Base-by-base conservation (phyloP, 73 alveolate genomes). In the Paramecium caudatum region DNA sequence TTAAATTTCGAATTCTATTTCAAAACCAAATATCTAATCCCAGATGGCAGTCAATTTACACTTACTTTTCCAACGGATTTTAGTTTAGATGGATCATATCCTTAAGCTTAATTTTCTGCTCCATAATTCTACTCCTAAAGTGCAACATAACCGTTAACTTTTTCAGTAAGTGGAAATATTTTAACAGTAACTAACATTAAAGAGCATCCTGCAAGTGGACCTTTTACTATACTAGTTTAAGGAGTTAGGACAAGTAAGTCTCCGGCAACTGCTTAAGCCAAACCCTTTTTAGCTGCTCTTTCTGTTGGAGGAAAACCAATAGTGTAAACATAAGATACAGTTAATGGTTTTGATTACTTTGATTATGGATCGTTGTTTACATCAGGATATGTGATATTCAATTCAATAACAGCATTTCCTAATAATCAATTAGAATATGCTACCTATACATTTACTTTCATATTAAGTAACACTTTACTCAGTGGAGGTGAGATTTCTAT, bases 161-260 rank as follows among this genome's bases (percentile, higher is more conserved):
- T 41, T 43, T 25, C 55, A 1, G 68, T 43, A 36, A 34, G 34
- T 41, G 88, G 46, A 13, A 86, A 86, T 86, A 36, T 62, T 17
- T 32, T 86, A 5, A 62, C 61, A 4, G 68, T 86, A 8, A 62
- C 85, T 27, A 86, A 86, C 27, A 62, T 86, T 13, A 3, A 37
- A 41, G 82, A 37, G 27, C 80, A 63, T 62, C 93, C 93, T 21
- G 93, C 90, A 21, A 55, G 90, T 34, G 82, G 90, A 0, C 93
- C 93, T 5, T 86, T 86, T 37, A 86, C 61, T 7, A 62, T 86
- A 5, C 15, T 86, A 61, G 93, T 86, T 0, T 21, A 63, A 33
- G 93, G 93, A 15, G 88, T 86, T 8, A 86, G 32, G 12, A 41
- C 88, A 0, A 19, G 62, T 41, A 21, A 16, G 12, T 5, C 17